A percentile compares a stretch with the other conserved stretches of the same genome.
phyloP scores from a whole-genome alignment of 2,329 filamentous ascomycete genomes.

The Fusarium sp. region DNA sequence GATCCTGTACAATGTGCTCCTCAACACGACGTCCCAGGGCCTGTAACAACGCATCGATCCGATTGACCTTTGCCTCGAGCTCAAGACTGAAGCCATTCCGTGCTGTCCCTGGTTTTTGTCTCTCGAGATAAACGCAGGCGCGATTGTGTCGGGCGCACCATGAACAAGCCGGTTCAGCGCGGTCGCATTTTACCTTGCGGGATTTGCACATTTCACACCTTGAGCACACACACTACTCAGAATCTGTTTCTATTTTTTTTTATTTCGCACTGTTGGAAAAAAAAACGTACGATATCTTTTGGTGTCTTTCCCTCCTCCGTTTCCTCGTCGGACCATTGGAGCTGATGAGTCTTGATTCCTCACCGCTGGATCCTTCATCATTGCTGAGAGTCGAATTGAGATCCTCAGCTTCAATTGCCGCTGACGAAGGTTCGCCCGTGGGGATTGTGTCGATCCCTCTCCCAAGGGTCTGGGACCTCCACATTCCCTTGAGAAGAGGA shows the following conservation, averaged over 20 bases:
- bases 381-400: conserved; percentile 52
- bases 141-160: conserved; percentile 78
- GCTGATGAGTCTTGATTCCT: conserved; percentile 45
- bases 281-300: conserved; percentile 56
- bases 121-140: conserved; percentile 75
- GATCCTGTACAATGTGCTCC: conserved; percentile 55
- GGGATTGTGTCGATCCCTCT: conserved; percentile 43
- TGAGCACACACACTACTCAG: background rate
- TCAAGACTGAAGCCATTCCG: conserved; percentile 73
- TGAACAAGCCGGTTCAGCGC: conserved; percentile 71
- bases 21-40: conserved; percentile 57
- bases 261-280: too few relatives aligned
- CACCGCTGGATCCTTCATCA: conserved; percentile 54
- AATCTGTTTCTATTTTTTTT: background rate
- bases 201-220: conserved; percentile 61
- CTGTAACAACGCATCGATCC: conserved; percentile 61
- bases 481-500: conserved; percentile 35
- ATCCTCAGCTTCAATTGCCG: conserved; percentile 52
- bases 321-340: conserved; percentile 49
- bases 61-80: conserved; percentile 67
- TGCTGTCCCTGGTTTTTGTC: conserved; percentile 76
- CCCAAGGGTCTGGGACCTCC: conserved; percentile 44
- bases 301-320: conserved; percentile 55
- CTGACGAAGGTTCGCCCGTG: conserved; percentile 42
- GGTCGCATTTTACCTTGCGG: conserved; percentile 62